Evolutionary conservation across 139 green algal genomes (phyloP), one percentile per base, ranked within the genome.

Genomic region (Chlamydomonas sphaeroides): DNA sequence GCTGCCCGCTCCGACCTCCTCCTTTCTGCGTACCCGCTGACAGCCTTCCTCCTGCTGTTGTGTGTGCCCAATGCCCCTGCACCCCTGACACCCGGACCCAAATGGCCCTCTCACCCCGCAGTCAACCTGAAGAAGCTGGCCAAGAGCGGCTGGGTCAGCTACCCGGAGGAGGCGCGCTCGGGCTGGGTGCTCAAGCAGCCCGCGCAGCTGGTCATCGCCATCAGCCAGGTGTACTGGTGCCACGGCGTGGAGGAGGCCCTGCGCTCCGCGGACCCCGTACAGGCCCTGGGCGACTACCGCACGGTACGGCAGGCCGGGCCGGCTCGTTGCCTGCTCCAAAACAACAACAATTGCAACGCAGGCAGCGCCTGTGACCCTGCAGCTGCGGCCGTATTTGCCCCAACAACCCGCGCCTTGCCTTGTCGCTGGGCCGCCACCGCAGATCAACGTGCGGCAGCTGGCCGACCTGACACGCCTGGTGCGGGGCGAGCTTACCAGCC

Each of bases 201-300:
- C 28, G 92, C 90, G 48, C 95, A 98, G 90, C 89, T 98, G 65
- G 94, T 97, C 39, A 83, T 98, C n/a, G 88, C 91, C 39, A 85
- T 96, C 25, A 92, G 86, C 78, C 93, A 96, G 83, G 85, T 90
- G n/a, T 95, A 92, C 83, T 98, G 94, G 94, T 94, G 91, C 74
- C 41, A 80, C 23, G 92, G 79, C 20, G 90, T 95, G 41, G 93
- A 95, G 73, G 77, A 91, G 77, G 67, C 63, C 65, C 71, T 97
- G 45, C 32, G 63, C 8, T 71, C 70, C 14, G 48, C 51, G 0
- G 67, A 85, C 67, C 79, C 88, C 3, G 5, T 49, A 0, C 38
- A 53, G 26, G 45, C 76, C 23, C 65, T 83, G 32, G 63, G 45
- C 0, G 76, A 83, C 48, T 83, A 83, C 63, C 48, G 35, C 26